Conservation (phyloP, 2,329 filamentous ascomycete species). For the Ceratocystis harringtonii region DNA sequence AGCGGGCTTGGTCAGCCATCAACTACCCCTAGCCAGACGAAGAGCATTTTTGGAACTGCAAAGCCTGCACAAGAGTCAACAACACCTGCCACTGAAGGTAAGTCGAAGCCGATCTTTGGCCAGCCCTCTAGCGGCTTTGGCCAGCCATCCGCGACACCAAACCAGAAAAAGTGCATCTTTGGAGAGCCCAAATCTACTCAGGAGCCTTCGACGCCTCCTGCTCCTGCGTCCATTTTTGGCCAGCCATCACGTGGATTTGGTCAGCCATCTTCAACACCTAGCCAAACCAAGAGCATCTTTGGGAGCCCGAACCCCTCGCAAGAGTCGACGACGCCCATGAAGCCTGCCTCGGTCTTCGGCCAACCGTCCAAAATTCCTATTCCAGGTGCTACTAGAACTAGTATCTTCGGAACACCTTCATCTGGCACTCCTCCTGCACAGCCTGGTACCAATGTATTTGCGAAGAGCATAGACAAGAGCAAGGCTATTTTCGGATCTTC, state of each 20-base stretch:
- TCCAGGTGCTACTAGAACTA: conserved; percentile 9
- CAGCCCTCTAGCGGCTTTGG: background rate
- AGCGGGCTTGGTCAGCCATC: conserved; percentile 3
- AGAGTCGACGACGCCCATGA: background rate
- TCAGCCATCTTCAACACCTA: background rate
- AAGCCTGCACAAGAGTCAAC: background rate
- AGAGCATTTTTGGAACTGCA: background rate
- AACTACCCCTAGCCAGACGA: background rate
- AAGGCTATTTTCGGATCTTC: conserved; percentile 11
- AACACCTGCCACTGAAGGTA: background rate
- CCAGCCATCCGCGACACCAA: background rate
- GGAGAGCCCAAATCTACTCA: background rate
- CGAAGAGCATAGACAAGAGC: conserved; percentile 4
- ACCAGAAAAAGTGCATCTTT: conserved; percentile 13
- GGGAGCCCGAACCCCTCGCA: conserved; percentile 1
- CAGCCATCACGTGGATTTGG: background rate
- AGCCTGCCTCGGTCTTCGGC: background rate
- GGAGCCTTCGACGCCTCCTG: background rate
- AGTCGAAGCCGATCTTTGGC: conserved; percentile 3
- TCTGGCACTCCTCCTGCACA: conserved; percentile 2
- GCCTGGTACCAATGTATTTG: conserved; percentile 10
- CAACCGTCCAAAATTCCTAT: conserved; percentile 4
- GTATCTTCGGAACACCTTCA: conserved; percentile 19
- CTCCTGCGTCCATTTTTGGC: background rate
- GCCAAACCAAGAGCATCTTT: conserved; percentile 9